These are phyloP conservation scores for Polytrichum formosum DNA, from an alignment of 225 moss, liverwort and hornwort genomes.

Conservation along the genomic window DNA sequence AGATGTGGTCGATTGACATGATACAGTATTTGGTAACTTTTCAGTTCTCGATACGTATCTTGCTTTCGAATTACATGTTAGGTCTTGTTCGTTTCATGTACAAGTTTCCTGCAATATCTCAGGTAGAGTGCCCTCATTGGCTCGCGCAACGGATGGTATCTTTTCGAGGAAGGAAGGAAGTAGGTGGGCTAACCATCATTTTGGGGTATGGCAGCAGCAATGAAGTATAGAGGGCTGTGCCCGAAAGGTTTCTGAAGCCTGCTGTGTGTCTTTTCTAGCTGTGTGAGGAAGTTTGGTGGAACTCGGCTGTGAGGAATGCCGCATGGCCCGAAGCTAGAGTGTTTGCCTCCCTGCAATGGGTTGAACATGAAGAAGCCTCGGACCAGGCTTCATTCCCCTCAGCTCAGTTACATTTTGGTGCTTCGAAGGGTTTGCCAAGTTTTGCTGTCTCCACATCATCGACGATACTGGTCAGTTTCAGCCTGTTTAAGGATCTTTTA, in stretches of 20 bases:
- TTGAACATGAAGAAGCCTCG: slow-evolving; percentile 29
- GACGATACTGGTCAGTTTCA: too few relatives aligned
- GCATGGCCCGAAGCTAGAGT: slow-evolving; percentile 53
- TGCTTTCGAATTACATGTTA: too few relatives aligned
- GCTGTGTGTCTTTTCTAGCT: slow-evolving; percentile 1
- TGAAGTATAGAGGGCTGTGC: slow-evolving; percentile 10
- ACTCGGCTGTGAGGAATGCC: slow-evolving; percentile 67
- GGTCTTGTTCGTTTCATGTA: too few relatives aligned
- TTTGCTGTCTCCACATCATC: neutral
- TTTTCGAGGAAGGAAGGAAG: neutral
- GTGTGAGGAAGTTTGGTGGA: slow-evolving; percentile 15
- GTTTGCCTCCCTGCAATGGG: neutral
- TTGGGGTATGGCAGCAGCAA: neutral
- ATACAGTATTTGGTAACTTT: too few relatives aligned
- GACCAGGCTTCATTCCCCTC: slow-evolving; percentile 76
- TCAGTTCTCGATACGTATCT: too few relatives aligned
- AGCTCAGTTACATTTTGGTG: slow-evolving; percentile 43
- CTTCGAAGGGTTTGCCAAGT: neutral
- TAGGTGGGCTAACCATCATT: slow-evolving; percentile 8
- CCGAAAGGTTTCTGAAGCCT: neutral
- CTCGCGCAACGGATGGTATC: neutral
- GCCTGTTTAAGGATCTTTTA: too few relatives aligned
- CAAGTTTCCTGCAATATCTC: neutral
- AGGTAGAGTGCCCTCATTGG: neutral
- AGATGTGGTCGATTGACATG: too few relatives aligned